Percentiles rank a stretch among this genome's conserved stretches.
phyloP scores from a whole-genome alignment of 768 basidiomycete genomes.

The Clavaria fumosa region DNA sequence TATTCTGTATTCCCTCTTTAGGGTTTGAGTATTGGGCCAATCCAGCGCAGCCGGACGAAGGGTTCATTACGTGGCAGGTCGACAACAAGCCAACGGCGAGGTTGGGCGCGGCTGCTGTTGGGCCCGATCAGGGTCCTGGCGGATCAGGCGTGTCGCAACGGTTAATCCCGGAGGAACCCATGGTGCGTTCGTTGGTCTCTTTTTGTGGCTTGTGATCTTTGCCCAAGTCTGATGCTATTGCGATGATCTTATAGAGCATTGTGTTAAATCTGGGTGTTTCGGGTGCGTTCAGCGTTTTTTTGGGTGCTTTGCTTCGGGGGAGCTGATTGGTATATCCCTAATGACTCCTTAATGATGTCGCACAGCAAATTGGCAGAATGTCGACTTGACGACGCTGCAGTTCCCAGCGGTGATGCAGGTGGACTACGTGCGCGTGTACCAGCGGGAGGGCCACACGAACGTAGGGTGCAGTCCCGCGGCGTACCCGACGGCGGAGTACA shows the following conservation, averaged over 20 bases:
- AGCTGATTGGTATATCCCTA: not conserved
- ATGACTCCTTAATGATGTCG: constrained; percentile 2
- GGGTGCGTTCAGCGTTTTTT: constrained; percentile 19
- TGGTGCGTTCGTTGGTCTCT: constrained; percentile 12
- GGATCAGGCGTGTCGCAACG: constrained; percentile 44
- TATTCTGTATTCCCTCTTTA: constrained; percentile 9
- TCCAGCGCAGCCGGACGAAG: constrained; percentile 33
- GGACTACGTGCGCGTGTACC: constrained; percentile 77
- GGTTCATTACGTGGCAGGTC: constrained; percentile 65
- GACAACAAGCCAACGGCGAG: constrained; percentile 34
- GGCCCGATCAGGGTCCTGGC: constrained; percentile 20
- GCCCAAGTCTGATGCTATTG: too few relatives aligned
- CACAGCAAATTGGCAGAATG: constrained; percentile 49
- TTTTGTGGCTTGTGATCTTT: not conserved
- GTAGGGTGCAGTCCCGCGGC: constrained; percentile 51
- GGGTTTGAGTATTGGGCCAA: constrained; percentile 69
- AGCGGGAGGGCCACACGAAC: constrained; percentile 39
- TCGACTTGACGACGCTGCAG: constrained; percentile 35
- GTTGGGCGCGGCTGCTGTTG: constrained; percentile 39
- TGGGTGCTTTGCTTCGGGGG: not conserved
- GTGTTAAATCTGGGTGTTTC: constrained; percentile 52
- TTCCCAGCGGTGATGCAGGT: constrained; percentile 60
- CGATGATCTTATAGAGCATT: constrained; percentile 19
- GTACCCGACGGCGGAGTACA: constrained; percentile 54
- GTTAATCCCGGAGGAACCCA: constrained; percentile 41